Conservation (phyloP, 2,329 filamentous ascomycete species). For the Ascochyta koolunga region DNA sequence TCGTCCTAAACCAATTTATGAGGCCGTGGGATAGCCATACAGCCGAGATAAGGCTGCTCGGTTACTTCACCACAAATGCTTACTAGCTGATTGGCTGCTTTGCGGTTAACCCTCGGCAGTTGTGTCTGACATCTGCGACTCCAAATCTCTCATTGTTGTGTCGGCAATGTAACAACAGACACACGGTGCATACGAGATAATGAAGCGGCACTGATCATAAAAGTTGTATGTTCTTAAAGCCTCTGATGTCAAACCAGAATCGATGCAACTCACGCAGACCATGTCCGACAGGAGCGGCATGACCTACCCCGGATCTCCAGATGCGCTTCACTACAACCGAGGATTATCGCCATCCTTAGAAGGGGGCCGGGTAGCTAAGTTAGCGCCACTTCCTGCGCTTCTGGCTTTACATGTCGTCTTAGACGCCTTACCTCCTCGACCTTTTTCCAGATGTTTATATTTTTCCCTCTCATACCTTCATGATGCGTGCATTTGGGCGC, state of each 20-base stretch:
- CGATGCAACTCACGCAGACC: no score
- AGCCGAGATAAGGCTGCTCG: conserved; percentile 12
- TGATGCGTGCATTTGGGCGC: conserved; percentile 36
- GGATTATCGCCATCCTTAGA: conserved; percentile 20
- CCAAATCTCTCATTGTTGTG: background rate
- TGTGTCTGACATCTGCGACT: conserved; percentile 7
- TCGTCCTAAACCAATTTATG: background rate
- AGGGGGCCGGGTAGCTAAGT: conserved; percentile 26
- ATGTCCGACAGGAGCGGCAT: background rate
- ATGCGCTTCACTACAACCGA: conserved; percentile 28
- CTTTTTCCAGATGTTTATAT: background rate
- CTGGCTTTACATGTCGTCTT: conserved; percentile 10
- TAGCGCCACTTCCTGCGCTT: conserved; percentile 24
- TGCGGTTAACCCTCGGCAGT: conserved; percentile 6
- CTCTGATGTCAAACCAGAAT: no score
- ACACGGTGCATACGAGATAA: background rate
- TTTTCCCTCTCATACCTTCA: background rate
- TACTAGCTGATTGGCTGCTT: conserved; percentile 11
- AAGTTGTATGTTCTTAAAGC: background rate
- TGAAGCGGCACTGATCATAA: background rate
- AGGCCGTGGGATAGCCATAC: background rate
- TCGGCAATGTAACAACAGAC: background rate
- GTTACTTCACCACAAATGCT: conserved; percentile 12
- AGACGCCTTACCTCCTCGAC: background rate
- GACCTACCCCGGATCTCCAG: conserved; percentile 9